These are phyloP conservation scores for Sugiyamaella qingdaonensis DNA, from an alignment of 805 yeast genomes.

Conservation along the genomic window DNA sequence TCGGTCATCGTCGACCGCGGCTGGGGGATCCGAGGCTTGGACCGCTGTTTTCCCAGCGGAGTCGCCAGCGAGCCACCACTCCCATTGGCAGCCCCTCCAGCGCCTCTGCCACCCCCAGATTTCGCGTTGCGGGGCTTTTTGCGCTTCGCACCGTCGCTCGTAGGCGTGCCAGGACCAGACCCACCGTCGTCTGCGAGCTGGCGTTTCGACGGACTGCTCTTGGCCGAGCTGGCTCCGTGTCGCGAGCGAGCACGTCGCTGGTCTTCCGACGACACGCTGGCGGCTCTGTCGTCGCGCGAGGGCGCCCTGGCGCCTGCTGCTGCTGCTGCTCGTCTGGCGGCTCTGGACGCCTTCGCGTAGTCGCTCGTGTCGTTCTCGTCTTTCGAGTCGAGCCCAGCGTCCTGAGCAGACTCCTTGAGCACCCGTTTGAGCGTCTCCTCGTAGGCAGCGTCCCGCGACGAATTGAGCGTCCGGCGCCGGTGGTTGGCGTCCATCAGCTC, in stretches of 20 bases:
- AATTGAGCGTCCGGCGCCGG: slow-evolving; percentile 21
- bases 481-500: slow-evolving; percentile 1
- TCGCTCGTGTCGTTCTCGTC: slow-evolving; percentile 1
- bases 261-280: slow-evolving; percentile 6
- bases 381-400: slow-evolving; percentile 18
- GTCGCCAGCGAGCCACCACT: not conserved
- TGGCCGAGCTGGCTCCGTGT: not conserved
- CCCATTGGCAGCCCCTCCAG: not conserved
- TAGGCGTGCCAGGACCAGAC: not conserved
- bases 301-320: not conserved
- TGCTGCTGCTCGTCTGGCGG: not conserved
- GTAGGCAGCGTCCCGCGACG: slow-evolving; percentile 22
- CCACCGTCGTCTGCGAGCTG: not conserved
- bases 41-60: slow-evolving; percentile 38
- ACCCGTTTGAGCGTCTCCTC: slow-evolving; percentile 35
- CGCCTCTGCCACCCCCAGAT: too few relatives aligned
- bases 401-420: slow-evolving; percentile 37
- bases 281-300: not conserved
- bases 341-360: not conserved
- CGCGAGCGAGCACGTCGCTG: not conserved
- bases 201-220: slow-evolving; percentile 2
- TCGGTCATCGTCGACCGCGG: slow-evolving; percentile 71
- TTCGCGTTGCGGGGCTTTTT: not conserved
- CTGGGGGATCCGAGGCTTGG: slow-evolving; percentile 80
- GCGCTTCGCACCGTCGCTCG: not conserved